Base-by-base conservation (phyloP, 2,329 filamentous ascomycete genomes). In the Blastomyces silverae region DNA sequence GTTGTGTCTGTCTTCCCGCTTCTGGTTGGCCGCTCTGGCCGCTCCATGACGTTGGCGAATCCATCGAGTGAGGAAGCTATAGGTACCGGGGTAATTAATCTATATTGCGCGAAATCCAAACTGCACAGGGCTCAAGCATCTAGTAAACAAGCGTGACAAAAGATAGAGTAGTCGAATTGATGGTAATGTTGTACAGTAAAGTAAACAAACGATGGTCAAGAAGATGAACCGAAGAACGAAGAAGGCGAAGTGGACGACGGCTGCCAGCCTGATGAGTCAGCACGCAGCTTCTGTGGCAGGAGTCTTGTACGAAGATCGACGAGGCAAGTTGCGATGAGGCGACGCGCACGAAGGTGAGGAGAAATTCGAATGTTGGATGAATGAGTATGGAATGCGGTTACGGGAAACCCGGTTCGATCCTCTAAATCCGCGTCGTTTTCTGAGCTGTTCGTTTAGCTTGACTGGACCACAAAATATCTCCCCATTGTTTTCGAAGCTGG, bases 391-490 rank as follows among this genome's bases (percentile, higher is more conserved):
- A 22, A 15, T 53, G 50, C 20, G 25, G 8, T 25, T 4, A 50
- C 8, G n/a, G 22, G 48, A 8, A 53, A 31, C 2, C 50, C 13
- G 50, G 25, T 53, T 53, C 17, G 20, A 31, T 52, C 22, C 10
- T 53, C 25, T 53, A 25, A 8, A 53, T 53, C n/a, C 13, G 11
- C 2, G 50, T 39, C 22, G 28, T 53, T 31, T 31, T 17, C 13
- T 31, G 25, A 17, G 22, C 37, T 20, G 22, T 42, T 25, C 71
- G 48, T 70, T 68, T 20, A 72, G 52, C 70, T 69, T 17, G 72
- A 75, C 68, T 90, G 85, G 1, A 94, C 91, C 8, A 93, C 86
- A 70, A 95, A 93, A 71, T 88, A 95, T 68, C 83, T 85, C 17
- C 89, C 90, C 4, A 83, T 83, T 63, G 81, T 91, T 71, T 83